These are phyloP conservation scores for Solanum hybrid DNA, from an alignment of 305 asterid species.

Conservation along the genomic window DNA sequence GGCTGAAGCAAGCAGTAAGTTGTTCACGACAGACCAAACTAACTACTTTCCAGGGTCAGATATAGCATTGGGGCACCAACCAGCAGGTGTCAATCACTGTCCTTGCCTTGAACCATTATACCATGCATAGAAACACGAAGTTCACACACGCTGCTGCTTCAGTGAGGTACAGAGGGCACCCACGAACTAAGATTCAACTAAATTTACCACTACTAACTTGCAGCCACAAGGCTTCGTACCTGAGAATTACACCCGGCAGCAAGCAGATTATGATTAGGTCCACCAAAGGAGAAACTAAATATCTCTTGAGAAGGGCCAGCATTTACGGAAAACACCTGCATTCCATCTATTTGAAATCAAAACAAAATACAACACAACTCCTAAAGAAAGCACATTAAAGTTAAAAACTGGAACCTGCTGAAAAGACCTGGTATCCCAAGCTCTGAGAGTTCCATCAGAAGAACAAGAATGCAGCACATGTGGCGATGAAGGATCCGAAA, in stretches of 20 bases:
- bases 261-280: conserved; percentile 64
- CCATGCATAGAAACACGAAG: background rate
- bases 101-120: no score
- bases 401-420: conserved; percentile 43
- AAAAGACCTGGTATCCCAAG: conserved; percentile 91
- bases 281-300: conserved; percentile 88
- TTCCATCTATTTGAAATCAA: background rate
- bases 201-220: background rate
- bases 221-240: conserved; percentile 24
- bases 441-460: conserved; percentile 72
- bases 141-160: background rate
- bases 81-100: no score
- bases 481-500: conserved; percentile 49
- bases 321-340: conserved; percentile 62
- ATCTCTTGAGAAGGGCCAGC: conserved; percentile 64
- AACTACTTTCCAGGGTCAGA: background rate
- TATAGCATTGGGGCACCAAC: background rate
- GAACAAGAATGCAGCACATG: conserved; percentile 73
- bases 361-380: background rate
- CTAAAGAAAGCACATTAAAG: background rate
- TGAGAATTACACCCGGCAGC: conserved; percentile 74
- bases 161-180: background rate
- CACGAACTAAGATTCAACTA: background rate
- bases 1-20: background rate
- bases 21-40: background rate